phyloP scores from a whole-genome alignment of 1,284 basidiomycete species.

The Ceratobasidium sp. region DNA sequence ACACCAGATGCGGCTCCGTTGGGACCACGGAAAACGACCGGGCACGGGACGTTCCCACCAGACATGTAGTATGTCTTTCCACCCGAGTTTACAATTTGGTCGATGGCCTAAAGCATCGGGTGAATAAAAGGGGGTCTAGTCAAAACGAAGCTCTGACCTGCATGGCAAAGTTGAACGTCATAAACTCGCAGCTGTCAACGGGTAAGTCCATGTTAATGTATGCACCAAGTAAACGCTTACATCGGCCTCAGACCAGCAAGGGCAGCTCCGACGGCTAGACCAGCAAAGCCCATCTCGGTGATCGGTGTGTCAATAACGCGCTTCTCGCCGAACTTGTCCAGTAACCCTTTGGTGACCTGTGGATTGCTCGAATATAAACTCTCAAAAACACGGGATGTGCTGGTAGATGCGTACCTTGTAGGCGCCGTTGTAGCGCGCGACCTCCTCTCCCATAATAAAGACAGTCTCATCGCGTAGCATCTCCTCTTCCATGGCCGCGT shows the following conservation, averaged over 20 bases:
- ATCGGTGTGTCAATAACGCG: conserved; percentile 98
- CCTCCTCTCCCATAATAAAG: conserved; percentile 97
- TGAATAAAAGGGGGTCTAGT: conserved; percentile 43
- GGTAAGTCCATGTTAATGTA: conserved; percentile 40
- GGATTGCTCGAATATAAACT: neutral
- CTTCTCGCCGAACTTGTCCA: conserved; percentile 99
- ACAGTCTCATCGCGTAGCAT: conserved; percentile 97
- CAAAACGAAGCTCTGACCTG: conserved; percentile 55
- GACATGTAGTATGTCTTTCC: conserved; percentile 99
- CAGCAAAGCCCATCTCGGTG: conserved; percentile 98
- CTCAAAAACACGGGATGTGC: neutral
- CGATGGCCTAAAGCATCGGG: conserved; percentile 74
- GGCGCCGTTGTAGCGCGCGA: conserved; percentile 98
- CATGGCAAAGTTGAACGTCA: conserved; percentile 97
- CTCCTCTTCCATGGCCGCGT: conserved; percentile 99
- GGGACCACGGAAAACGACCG: conserved; percentile 98
- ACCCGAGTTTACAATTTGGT: conserved; percentile 99
- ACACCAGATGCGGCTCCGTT: conserved; percentile 99
- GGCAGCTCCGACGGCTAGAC: conserved; percentile 94
- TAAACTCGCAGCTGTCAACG: conserved; percentile 90
- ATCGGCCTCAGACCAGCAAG: conserved; percentile 94
- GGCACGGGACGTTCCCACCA: conserved; percentile 96
- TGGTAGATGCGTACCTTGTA: conserved; percentile 78
- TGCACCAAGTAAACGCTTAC: conserved; percentile 51
- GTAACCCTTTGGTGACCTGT: conserved; percentile 94